phyloP scores from a whole-genome alignment of 805 yeast genomes.

The Hanseniaspora occidentalis region DNA sequence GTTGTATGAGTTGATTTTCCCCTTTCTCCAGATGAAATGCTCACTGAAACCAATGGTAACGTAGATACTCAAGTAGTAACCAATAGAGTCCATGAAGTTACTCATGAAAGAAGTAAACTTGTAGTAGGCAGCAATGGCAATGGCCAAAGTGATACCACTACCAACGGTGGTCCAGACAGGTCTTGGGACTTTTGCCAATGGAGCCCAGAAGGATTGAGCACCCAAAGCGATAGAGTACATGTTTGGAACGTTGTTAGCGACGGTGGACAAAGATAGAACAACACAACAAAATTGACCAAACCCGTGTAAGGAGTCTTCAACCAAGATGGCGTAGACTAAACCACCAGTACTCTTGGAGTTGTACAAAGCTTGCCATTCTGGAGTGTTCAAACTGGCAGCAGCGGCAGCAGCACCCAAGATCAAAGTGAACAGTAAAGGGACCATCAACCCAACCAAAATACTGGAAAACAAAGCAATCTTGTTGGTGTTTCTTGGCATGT shows the following conservation, averaged over 20 bases:
- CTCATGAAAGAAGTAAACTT: constrained; percentile 61
- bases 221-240: constrained; percentile 81
- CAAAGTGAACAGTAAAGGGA: constrained; percentile 62
- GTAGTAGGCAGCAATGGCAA: constrained; percentile 81
- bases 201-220: constrained; percentile 73
- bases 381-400: constrained; percentile 45
- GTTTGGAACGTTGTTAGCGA: constrained; percentile 86
- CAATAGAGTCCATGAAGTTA: constrained; percentile 82
- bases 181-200: constrained; percentile 65
- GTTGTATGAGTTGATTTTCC: constrained; percentile 44
- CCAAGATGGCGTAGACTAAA: constrained; percentile 63
- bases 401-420: constrained; percentile 79
- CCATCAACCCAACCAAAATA: constrained; percentile 46
- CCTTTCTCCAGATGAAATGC: constrained; percentile 68
- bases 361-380: constrained; percentile 38
- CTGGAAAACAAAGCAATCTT: constrained; percentile 47
- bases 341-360: constrained; percentile 58
- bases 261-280: constrained; percentile 67
- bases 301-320: constrained; percentile 68
- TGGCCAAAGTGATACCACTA: constrained; percentile 64
- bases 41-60: constrained; percentile 60
- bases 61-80: constrained; percentile 84
- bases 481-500: constrained; percentile 58
- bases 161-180: constrained; percentile 68
- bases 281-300: constrained; percentile 88